Evolutionary conservation across 257 asterid species (phyloP), one percentile per base, ranked within the genome.

Genomic region (Apocynum venetum): DNA sequence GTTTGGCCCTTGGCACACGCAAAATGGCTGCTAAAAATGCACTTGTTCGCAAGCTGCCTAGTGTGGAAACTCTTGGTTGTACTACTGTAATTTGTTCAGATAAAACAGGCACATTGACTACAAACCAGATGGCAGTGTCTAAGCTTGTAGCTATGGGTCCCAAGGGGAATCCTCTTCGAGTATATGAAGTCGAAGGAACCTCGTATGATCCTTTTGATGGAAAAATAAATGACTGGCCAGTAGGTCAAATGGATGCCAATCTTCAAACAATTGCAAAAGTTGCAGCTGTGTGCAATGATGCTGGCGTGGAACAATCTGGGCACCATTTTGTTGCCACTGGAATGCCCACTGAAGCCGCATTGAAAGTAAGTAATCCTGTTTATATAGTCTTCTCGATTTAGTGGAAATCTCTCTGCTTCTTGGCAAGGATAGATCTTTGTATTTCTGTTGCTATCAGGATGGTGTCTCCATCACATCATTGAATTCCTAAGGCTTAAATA

Each of bases 21-120:
- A 96, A 96, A 89, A 96, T 96, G 99, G 99, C 99, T 83, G 98
- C 98, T 77, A 93, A 96, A 87, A 96, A 96, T 83, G 99, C 99
- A 52, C 99, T 96, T 71, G 99, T 96, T 79, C 96, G 99, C 68
- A 96, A 93, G 91, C 84, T 96, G 87, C 98, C 99, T 11, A 96
- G 99, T 84, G 99, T 96, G 72, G 99, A 96, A 86, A 96, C 98
- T 78, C 98, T 96, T 81, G 99, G 99, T 72, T 96, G 99, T 85
- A 96, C 99, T 44, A 96, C 98, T 67, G 99, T 96, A 70, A 96
- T 96, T 77, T 96, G 99, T 86, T 96, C 99, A 7, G 99, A 96
- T 81, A 96, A 96, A 84, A 93, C 98, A 8, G 99, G 99, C 46
- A 96, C 98, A 67, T 83, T 96, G 82, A 96, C 99, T 46, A 96